Conservation (phyloP, 2,329 filamentous ascomycete species). For the Diaporthe citri region DNA sequence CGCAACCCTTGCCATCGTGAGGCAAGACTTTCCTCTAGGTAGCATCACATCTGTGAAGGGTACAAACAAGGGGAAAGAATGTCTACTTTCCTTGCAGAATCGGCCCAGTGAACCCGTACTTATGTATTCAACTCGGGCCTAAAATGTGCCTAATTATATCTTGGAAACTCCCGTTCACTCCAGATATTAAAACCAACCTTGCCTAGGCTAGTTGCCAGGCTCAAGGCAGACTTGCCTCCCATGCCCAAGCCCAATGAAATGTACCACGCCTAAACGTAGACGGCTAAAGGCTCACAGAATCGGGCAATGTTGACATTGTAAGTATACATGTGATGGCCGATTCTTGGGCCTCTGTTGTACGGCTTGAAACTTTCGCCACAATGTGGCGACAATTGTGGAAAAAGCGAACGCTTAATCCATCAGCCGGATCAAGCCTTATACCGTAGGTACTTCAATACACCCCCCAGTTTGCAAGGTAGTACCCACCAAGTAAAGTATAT, state of each 20-base stretch:
- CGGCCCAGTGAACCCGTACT: too few relatives aligned
- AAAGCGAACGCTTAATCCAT: too few relatives aligned
- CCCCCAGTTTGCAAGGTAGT: too few relatives aligned
- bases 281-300: not conserved
- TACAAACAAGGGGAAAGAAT: too few relatives aligned
- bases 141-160: too few relatives aligned
- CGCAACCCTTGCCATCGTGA: not conserved
- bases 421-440: too few relatives aligned
- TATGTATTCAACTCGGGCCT: too few relatives aligned
- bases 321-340: not conserved
- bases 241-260: not conserved
- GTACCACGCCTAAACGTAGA: not conserved
- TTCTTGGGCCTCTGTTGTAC: not conserved
- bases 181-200: not conserved
- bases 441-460: too few relatives aligned
- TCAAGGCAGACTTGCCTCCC: not conserved
- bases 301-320: too few relatives aligned
- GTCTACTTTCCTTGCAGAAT: too few relatives aligned
- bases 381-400: not conserved
- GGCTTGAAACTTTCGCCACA: not conserved
- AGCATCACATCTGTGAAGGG: too few relatives aligned
- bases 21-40: not conserved
- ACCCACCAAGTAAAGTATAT: too few relatives aligned
- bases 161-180: not conserved
- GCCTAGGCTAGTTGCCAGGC: not conserved